Evolutionary conservation across 2,329 filamentous ascomycete genomes (phyloP), one percentile per base, ranked within the genome.

Genomic region (Penicillium sclerotigenum): DNA sequence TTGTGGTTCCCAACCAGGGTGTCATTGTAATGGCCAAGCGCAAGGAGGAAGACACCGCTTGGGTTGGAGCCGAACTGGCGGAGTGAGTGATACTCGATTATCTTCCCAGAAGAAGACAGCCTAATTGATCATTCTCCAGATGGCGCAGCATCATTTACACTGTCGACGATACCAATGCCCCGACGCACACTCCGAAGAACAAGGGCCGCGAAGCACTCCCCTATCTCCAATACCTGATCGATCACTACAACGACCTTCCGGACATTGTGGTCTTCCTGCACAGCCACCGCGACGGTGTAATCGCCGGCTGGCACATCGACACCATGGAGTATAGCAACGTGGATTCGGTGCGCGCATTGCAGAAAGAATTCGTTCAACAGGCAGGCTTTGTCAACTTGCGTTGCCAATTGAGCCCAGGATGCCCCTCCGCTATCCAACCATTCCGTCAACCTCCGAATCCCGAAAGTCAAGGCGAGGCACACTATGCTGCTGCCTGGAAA

Each of bases 351-450:
- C 77, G 75, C 43, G 71, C 73, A 33, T 75, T 85, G 26, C 78
- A 77, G 26, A 67, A 80, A 33, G 71, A 79, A 13, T 78, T 80
- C 55, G 75, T 86, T 3, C 74, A 76, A 38, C 66, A 75, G 43
- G 71, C 77, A 47, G 83, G 83, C 16, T 87, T 84, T 66, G 79
- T 81, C 62, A 86, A 84, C 63, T 73, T 87, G 49, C 80, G 84
- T 48, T 87, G 84, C 50, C 62, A 68, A 55, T 51, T 67, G 34
- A 64, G 62, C 3, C 71, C 73, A 22, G 71, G 72, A 16, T 71
- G 68, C 18, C 64, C 64, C 59, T 74, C 73, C 4, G 64, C 62
- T 22, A 65, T 66, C 24, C 63, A 64, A 33, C 65, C 65, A 1
- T 65, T 65, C 61, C 64, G 64, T 31, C 53, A 54, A 14, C 62